Base-by-base conservation (phyloP, 108 stramenopile genomes). In the Nitzschia inconspicua region DNA sequence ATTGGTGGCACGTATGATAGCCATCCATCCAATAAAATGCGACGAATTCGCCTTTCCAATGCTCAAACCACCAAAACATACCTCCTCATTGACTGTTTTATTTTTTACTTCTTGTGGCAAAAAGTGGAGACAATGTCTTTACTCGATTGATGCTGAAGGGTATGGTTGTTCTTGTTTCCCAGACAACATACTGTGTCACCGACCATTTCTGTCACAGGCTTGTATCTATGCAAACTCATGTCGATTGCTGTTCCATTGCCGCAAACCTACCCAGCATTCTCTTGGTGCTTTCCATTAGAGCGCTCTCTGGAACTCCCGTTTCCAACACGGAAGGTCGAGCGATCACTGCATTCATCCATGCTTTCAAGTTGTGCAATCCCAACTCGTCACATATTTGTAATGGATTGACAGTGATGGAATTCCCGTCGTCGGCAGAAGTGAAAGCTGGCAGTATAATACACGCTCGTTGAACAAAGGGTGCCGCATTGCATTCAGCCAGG, bases 391-490 rank as follows among this genome's bases (percentile, higher is more conserved):
- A 65, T 9, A 65, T 44, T 16, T 55, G 9, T 9, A 54, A 20
- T 9, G 63, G 63, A 14, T 65, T 36, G 28, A 65, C 47, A 24
- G 1, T 3, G 1, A 23, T 26, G 28, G 20, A 30, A n/a, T n/a
- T n/a, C n/a, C n/a, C n/a, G 13, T 22, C 18, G 46, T 13, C 29
- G n/a, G 8, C 36, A 5, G 44, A 25, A 28, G 43, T 54, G 22
- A 19, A 54, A 28, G 40, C 47, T 7, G 63, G 63, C 14, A 65
- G 49, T 8, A 65, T 42, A 28, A 36, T 44, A 23, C 63, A 65
- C 6, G 63, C 63, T 8, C 63, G 63, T 43, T 65, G 63, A 20
- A 65, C 16, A 43, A 65, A 65, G 7, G 63, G 63, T 26, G 63
- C 63, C 2, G 28, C 26, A 7, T 54, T 44, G 28, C 52, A 54